phyloP scores from a whole-genome alignment of 148 eudicot genomes.

The Rhododendron molle region DNA sequence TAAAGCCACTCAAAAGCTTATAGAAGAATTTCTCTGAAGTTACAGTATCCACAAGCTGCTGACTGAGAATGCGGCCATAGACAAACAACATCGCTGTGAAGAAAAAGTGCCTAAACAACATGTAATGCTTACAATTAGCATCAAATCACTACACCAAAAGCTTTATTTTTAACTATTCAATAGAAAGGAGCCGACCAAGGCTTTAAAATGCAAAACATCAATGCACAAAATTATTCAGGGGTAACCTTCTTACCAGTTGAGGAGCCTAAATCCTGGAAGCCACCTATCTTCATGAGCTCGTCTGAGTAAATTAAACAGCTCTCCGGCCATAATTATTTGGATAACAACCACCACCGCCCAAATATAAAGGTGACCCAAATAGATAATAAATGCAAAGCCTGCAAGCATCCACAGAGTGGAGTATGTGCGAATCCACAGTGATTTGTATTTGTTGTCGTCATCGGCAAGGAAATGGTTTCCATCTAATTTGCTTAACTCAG shows the following conservation, averaged over 20 bases:
- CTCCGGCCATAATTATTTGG: slow-evolving; percentile 71
- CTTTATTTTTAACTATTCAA: neutral
- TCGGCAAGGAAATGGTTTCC: slow-evolving; percentile 49
- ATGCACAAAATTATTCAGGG: neutral
- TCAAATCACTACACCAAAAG: neutral
- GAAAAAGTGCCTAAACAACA: slow-evolving; percentile 79
- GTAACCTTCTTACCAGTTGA: slow-evolving; percentile 52
- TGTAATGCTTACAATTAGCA: neutral
- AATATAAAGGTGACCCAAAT: slow-evolving; percentile 85
- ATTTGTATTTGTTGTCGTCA: slow-evolving; percentile 62
- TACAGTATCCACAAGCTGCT: slow-evolving; percentile 85
- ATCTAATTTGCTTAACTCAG: slow-evolving; percentile 45
- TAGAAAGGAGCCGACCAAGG: neutral
- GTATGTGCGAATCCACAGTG: slow-evolving; percentile 59
- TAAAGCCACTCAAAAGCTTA: slow-evolving; percentile 63
- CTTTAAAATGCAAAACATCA: neutral
- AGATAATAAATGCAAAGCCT: slow-evolving; percentile 50
- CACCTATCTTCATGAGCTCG: slow-evolving; percentile 57
- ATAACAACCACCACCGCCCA: slow-evolving; percentile 80
- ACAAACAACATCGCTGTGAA: slow-evolving; percentile 95
- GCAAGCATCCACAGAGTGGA: slow-evolving; percentile 82
- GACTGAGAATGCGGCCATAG: slow-evolving; percentile 88
- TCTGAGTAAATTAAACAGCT: slow-evolving; percentile 59
- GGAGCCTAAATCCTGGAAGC: slow-evolving; percentile 72
- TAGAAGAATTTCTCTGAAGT: slow-evolving; percentile 67